These are phyloP conservation scores for Lasiodiplodia hormozganensis DNA, from an alignment of 2,329 filamentous ascomycete genomes.

Conservation along the genomic window DNA sequence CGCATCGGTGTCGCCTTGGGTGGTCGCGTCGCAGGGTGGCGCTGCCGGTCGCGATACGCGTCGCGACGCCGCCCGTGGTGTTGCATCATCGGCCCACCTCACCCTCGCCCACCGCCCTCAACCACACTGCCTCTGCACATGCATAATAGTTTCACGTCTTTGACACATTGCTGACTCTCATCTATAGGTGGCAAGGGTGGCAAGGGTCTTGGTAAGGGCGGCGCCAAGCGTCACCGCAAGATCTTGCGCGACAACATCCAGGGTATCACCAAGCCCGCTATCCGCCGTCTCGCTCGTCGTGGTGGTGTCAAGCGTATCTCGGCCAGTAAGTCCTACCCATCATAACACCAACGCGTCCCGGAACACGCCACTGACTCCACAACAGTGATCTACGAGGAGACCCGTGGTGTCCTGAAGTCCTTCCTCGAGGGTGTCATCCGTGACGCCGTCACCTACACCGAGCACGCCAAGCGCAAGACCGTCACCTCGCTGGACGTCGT, in stretches of 20 bases:
- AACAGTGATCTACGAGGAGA: constrained; percentile 81
- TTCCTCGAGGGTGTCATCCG: constrained; percentile 84
- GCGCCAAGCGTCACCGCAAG: constrained; percentile 99
- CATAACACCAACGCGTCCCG: constrained; percentile 5
- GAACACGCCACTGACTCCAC: constrained; percentile 32
- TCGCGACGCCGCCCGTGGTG: constrained; percentile 24
- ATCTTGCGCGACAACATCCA: constrained; percentile 99
- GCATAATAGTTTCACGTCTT: not conserved
- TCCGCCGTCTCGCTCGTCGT: constrained; percentile 97
- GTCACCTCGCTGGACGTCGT: constrained; percentile 69
- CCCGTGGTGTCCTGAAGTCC: constrained; percentile 81
- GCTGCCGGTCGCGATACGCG: constrained; percentile 29
- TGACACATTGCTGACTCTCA: constrained; percentile 53
- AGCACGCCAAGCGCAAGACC: constrained; percentile 82
- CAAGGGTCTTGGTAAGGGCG: constrained; percentile 97
- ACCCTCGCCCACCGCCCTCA: not conserved
- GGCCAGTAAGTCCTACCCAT: constrained; percentile 69
- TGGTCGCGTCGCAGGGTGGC: constrained; percentile 30
- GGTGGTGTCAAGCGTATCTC: constrained; percentile 99
- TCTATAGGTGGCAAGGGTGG: constrained; percentile 85
- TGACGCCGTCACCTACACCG: constrained; percentile 81
- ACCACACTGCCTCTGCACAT: not conserved
- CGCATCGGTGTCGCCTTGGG: constrained; percentile 7
- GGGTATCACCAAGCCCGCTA: constrained; percentile 98
- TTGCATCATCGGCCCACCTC: constrained; percentile 31